Conservation (phyloP, 768 basidiomycete genomes). For the Suillus luteus region DNA sequence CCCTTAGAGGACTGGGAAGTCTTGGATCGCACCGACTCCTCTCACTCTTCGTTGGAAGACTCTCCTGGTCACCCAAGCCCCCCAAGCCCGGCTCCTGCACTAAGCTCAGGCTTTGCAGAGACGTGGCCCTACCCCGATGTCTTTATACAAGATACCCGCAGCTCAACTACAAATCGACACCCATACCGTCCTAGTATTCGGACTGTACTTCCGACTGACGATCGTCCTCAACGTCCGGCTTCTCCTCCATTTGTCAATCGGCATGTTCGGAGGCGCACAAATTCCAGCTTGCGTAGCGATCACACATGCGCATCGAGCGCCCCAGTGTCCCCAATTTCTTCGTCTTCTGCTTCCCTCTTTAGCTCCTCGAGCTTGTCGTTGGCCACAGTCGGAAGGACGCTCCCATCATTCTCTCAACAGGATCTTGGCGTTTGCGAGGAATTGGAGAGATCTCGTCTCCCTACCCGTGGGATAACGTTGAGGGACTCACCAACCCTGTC, state of each 20-base stretch:
- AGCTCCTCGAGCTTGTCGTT: conserved; percentile 19
- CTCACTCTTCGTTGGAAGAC: conserved; percentile 27
- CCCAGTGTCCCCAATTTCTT: conserved; percentile 34
- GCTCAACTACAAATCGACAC: conserved; percentile 1
- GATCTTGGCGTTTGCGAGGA: conserved; percentile 23
- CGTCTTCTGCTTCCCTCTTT: conserved; percentile 31
- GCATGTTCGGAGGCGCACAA: conserved; percentile 36
- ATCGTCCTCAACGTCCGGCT: conserved; percentile 23
- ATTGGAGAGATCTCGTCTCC: conserved; percentile 21
- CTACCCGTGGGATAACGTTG: conserved; percentile 19
- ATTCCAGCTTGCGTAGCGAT: conserved; percentile 31
- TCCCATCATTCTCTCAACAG: conserved; percentile 12
- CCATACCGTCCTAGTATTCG: conserved; percentile 3
- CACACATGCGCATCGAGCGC: conserved; percentile 33
- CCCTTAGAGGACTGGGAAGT: conserved; percentile 37
- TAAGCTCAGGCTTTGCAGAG: conserved; percentile 3
- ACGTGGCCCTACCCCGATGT: conserved; percentile 4
- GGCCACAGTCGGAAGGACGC: conserved; percentile 24
- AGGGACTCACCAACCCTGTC: conserved; percentile 11
- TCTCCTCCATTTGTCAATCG: conserved; percentile 36
- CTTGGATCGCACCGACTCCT: conserved; percentile 31
- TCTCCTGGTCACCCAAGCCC: conserved; percentile 24
- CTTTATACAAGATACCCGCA: neutral
- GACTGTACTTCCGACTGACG: neutral
- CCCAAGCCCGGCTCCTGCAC: conserved; percentile 21